Conservation (phyloP, 306 rosid genomes). For the Styphnolobium japonicum region DNA sequence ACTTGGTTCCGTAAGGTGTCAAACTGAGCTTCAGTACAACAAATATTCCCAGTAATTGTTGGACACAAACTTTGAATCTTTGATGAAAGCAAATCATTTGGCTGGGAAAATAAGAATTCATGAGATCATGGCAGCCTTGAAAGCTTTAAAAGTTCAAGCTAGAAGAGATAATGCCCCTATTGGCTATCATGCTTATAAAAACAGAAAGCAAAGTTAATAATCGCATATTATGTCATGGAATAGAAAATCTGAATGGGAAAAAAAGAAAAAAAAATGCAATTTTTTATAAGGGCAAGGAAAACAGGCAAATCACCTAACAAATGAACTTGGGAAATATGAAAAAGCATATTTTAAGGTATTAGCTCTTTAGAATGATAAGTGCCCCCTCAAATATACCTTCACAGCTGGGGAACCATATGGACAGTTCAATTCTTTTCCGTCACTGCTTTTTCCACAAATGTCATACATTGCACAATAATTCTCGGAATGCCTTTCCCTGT, state of each 20-base stretch:
- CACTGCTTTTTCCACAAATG: slow-evolving; percentile 79
- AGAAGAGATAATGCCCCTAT: slow-evolving; percentile 10
- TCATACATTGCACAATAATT: slow-evolving; percentile 81
- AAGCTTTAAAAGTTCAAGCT: slow-evolving; percentile 18
- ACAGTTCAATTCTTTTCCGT: slow-evolving; percentile 85
- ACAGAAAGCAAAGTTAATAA: slow-evolving; percentile 1
- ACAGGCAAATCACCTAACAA: neutral
- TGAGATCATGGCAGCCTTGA: slow-evolving; percentile 13
- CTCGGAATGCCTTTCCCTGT: slow-evolving; percentile 66
- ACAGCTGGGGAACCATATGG: slow-evolving; percentile 72
- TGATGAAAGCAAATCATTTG: slow-evolving; percentile 87
- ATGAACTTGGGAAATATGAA: neutral
- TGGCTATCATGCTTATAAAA: neutral
- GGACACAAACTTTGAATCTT: slow-evolving; percentile 97
- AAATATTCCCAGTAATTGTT: slow-evolving; percentile 85
- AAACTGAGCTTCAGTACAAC: slow-evolving; percentile 90
- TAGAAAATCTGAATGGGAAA: neutral
- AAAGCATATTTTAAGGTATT: neutral
- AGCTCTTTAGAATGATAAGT: neutral
- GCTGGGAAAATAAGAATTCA: slow-evolving; percentile 57
- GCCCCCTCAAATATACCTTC: slow-evolving; percentile 56
- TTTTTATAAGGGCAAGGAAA: neutral
- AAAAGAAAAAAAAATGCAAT: no score
- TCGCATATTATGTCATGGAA: neutral
- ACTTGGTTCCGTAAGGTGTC: slow-evolving; percentile 79